phyloP scores from a whole-genome alignment of 2,329 filamentous ascomycete species.

The Aaosphaeria arxii region DNA sequence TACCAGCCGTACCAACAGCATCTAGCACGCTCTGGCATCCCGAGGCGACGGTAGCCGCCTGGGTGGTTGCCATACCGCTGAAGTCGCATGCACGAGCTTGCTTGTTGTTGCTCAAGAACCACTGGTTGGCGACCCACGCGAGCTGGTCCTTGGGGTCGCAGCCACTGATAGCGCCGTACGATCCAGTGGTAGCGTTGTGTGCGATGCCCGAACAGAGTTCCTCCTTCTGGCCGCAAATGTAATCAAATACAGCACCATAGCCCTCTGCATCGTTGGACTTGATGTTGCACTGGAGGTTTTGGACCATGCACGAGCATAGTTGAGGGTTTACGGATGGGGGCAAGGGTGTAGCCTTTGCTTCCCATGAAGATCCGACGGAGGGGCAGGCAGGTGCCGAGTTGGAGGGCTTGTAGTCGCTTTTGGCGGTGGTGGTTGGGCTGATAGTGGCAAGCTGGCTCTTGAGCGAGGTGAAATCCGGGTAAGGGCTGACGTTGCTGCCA shows the following conservation, averaged over 20 bases:
- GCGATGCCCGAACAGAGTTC: constrained; percentile 64
- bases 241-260: constrained; percentile 68
- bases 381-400: constrained; percentile 75
- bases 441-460: constrained; percentile 66
- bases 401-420: constrained; percentile 64
- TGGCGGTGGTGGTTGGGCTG: constrained; percentile 62
- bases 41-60: constrained; percentile 46
- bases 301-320: constrained; percentile 83
- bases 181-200: constrained; percentile 64
- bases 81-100: constrained; percentile 65
- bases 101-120: constrained; percentile 55
- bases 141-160: constrained; percentile 70
- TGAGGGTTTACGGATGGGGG: constrained; percentile 76
- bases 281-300: constrained; percentile 68
- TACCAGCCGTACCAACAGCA: constrained; percentile 60
- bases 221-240: constrained; percentile 61
- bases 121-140: constrained; percentile 69
- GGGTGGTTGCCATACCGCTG: constrained; percentile 59
- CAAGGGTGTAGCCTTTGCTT: constrained; percentile 63
- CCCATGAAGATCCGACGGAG: constrained; percentile 61
- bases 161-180: constrained; percentile 74
- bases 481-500: constrained; percentile 59
- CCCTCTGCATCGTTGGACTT: constrained; percentile 56
- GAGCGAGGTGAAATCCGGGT: constrained; percentile 70
- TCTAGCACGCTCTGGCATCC: constrained; percentile 59